Base-by-base conservation (phyloP, 768 basidiomycete genomes). In the Tulasnella sp. region DNA sequence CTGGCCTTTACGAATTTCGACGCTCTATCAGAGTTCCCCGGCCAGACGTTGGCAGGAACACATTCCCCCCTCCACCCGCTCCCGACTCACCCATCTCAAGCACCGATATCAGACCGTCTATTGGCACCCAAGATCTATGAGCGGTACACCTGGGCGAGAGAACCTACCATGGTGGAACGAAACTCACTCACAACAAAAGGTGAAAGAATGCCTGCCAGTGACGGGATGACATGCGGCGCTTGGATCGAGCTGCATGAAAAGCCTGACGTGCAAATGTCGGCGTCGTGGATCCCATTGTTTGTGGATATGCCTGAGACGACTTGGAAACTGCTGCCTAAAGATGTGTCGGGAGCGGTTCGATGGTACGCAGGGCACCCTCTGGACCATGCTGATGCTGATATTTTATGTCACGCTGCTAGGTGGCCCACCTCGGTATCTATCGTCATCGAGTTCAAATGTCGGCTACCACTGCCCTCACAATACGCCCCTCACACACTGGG, bases 401-500 rank as follows among this genome's bases (percentile, higher is more conserved):
- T 29, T 39, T 45, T 17, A 15, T n/a, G 17, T 42, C 29, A 15
- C 19, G 37, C 3, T 38, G 22, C 31, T 19, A 75, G 74, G 74
- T 75, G 74, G 74, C 31, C 31, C 12, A 67, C 74, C 15, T 39
- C 74, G 22, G 14, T 69, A 12, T 37, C 31, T 37, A 75, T 75
- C 22, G n/a, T 64, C 22, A 31, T 75, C 52, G 74, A 75, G 64
- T 75, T 67, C 29, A 67, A 75, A 37, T 37, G 36, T 22, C 31
- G 67, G n/a, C 38, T 75, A n/a, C 74, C 74, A 15, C 39, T 75
- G 22, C 19, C 31, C 2, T 34, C 67, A 19, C 36, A 22, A n/a
- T 75, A 69, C 22, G 74, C 74, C 4, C 54, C 58, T 8, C 37
- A 38, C 19, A 75, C 74, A 17, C 25, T 75, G n/a, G 74, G 74